Percentiles rank a stretch among this genome's conserved stretches.
Conservation (phyloP, 169 alveolate species). For the Plasmodium billcollinsi region DNA sequence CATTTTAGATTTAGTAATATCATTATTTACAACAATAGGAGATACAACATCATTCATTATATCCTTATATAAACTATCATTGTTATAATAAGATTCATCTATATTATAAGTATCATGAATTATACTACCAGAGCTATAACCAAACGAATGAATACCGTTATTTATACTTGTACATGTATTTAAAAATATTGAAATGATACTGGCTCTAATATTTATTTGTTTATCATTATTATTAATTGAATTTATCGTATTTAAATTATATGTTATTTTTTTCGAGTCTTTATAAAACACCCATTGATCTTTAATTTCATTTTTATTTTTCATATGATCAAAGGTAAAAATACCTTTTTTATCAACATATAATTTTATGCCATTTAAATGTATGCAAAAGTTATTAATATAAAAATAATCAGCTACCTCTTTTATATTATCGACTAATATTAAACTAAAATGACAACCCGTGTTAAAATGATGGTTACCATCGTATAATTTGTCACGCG, state of each 20-base stretch:
- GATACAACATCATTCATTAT: neutral
- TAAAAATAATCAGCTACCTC: constrained; percentile 50
- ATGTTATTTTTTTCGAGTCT: constrained; percentile 21
- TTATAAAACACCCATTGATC: constrained; percentile 25
- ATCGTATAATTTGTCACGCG: neutral
- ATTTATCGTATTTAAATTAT: constrained; percentile 19
- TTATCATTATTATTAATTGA: neutral
- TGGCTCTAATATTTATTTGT: constrained; percentile 14
- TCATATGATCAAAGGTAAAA: neutral
- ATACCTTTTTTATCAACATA: constrained; percentile 28
- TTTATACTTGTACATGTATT: neutral
- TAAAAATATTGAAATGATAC: constrained; percentile 32
- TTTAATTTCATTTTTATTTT: neutral
- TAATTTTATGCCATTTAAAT: constrained; percentile 10
- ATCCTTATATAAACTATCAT: neutral
- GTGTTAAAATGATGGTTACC: neutral
- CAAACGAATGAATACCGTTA: neutral
- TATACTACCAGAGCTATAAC: neutral
- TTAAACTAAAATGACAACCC: constrained; percentile 55
- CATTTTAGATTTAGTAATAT: neutral
- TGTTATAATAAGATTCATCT: neutral
- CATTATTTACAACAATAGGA: neutral
- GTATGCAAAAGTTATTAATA: constrained; percentile 30
- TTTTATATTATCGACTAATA: constrained; percentile 25
- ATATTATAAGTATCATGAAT: neutral